Conservation (phyloP, 306 rosid genomes). For the Begonia loranthoides region DNA sequence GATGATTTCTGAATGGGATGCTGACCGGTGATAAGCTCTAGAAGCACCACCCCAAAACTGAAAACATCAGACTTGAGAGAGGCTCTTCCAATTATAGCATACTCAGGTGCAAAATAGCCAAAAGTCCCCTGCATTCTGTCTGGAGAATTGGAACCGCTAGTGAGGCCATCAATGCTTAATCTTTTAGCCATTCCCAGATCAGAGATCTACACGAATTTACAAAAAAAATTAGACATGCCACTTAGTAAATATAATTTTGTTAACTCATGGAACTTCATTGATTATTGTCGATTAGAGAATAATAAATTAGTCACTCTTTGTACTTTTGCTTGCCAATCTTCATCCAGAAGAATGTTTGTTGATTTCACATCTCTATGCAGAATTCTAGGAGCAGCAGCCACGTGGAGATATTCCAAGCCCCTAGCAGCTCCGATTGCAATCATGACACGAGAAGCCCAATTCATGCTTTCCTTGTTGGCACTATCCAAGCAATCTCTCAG, state of each 20-base stretch:
- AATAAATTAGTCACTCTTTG: constrained; percentile 11
- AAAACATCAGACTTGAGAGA: constrained; percentile 89
- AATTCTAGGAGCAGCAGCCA: constrained; percentile 95
- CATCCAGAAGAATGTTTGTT: constrained; percentile 88
- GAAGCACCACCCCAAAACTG: constrained; percentile 97
- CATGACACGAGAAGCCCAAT: constrained; percentile 70
- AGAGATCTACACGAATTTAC: constrained; percentile 50
- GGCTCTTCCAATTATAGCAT: constrained; percentile 77
- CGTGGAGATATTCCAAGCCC: constrained; percentile 96
- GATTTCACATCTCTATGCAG: constrained; percentile 95
- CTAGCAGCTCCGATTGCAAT: constrained; percentile 96
- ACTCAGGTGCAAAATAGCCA: constrained; percentile 99
- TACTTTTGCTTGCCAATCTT: constrained; percentile 79
- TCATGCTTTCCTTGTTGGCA: constrained; percentile 34
- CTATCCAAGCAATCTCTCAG: constrained; percentile 81
- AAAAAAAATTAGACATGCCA: constrained; percentile 5
- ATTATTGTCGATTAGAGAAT: background rate
- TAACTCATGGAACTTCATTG: background rate
- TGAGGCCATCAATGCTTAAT: constrained; percentile 50
- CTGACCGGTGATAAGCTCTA: constrained; percentile 87
- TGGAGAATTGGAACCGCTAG: constrained; percentile 76
- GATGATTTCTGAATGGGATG: constrained; percentile 59
- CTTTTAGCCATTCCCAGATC: constrained; percentile 95
- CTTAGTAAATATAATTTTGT: background rate
- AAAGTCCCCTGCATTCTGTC: constrained; percentile 94